Percentiles rank a stretch among this genome's conserved stretches.
Evolutionary conservation across 2,329 filamentous ascomycete species (phyloP).

Genomic region (Alternaria metachromatica): DNA sequence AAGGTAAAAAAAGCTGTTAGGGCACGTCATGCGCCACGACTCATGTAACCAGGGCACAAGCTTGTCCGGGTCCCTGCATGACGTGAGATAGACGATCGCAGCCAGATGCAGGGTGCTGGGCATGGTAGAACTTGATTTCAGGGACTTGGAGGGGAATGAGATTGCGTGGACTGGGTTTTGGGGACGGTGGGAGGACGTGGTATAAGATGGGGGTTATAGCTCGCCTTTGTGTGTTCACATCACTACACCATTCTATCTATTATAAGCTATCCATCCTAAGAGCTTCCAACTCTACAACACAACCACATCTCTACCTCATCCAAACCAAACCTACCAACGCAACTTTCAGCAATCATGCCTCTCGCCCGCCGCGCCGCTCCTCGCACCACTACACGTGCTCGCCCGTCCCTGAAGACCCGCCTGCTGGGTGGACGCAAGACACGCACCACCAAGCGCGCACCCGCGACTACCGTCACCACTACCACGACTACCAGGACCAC

Average conservation of each 20-base stretch:
- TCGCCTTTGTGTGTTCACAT: background rate
- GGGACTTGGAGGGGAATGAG: slow-evolving; percentile 1
- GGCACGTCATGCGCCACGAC: slow-evolving; percentile 27
- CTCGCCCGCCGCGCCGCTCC: slow-evolving; percentile 31
- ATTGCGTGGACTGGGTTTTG: background rate
- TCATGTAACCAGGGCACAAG: background rate
- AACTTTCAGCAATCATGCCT: slow-evolving; percentile 31
- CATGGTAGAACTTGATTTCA: slow-evolving; percentile 32
- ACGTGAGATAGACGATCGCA: slow-evolving; percentile 27
- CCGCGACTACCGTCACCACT: slow-evolving; percentile 43
- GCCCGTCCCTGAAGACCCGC: slow-evolving; percentile 62
- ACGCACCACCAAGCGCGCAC: slow-evolving; percentile 44
- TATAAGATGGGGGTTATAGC: slow-evolving; percentile 16
- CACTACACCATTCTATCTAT: background rate
- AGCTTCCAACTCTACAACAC: background rate
- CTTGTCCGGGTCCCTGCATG: slow-evolving; percentile 31
- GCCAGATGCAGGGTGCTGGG: slow-evolving; percentile 10
- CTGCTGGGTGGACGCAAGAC: slow-evolving; percentile 55
- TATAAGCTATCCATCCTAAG: background rate
- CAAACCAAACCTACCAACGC: slow-evolving; percentile 2
- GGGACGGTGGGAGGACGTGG: background rate
- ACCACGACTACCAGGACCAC: slow-evolving; percentile 53
- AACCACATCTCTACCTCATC: background rate
- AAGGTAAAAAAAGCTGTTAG: background rate
- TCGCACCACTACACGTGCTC: slow-evolving; percentile 40